A percentile compares a stretch with the other conserved stretches of the same genome.
Conservation (phyloP, 345 rosid species). For the Carallia pectinifolia region DNA sequence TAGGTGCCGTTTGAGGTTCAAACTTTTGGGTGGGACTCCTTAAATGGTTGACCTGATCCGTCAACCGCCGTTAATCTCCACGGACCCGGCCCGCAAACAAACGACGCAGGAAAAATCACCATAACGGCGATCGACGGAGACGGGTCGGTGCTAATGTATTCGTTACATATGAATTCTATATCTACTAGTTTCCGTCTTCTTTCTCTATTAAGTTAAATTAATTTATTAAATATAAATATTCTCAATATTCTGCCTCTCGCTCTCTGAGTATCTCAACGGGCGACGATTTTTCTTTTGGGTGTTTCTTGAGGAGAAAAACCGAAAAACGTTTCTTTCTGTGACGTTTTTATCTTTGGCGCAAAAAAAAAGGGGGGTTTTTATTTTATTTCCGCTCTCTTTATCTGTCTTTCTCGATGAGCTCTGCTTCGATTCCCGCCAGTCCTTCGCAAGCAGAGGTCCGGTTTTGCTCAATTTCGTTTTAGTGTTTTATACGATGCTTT, state of each 20-base stretch:
- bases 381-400: not conserved
- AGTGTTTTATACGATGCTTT: too few relatives aligned
- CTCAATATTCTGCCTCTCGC: slow-evolving; percentile 27
- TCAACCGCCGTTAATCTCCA: slow-evolving; percentile 34
- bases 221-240: slow-evolving; percentile 1
- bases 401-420: slow-evolving; percentile 38
- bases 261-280: slow-evolving; percentile 68
- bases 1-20: slow-evolving; percentile 75
- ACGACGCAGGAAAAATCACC: not conserved
- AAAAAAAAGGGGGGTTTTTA: too few relatives aligned
- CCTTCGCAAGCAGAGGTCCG: slow-evolving; percentile 44
- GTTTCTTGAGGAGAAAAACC: too few relatives aligned
- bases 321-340: too few relatives aligned
- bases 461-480: not conserved
- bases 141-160: slow-evolving; percentile 53
- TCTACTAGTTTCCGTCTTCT: slow-evolving; percentile 6
- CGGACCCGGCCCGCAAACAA: not conserved
- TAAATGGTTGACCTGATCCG: slow-evolving; percentile 9
- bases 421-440: slow-evolving; percentile 57
- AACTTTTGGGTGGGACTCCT: slow-evolving; percentile 31
- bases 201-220: not conserved
- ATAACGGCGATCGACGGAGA: slow-evolving; percentile 62
- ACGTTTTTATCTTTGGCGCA: not conserved
- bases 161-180: slow-evolving; percentile 41
- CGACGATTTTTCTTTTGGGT: slow-evolving; percentile 43